Percentiles rank a stretch among this genome's conserved stretches.
phyloP scores from a whole-genome alignment of 768 basidiomycete genomes.

The Suillus bovinus region DNA sequence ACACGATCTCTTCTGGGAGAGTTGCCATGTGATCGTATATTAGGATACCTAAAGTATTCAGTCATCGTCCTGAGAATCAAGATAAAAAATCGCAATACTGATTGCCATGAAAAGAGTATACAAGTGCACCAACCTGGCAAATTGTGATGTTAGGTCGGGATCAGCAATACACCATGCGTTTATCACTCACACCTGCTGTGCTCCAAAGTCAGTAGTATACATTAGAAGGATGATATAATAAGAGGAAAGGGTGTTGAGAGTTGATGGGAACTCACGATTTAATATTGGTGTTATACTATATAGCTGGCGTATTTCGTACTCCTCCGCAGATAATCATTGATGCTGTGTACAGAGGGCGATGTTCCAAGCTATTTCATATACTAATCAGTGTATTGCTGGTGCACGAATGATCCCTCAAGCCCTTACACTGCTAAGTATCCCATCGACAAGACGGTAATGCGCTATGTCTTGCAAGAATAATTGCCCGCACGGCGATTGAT shows the following conservation, averaged over 20 bases:
- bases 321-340: no score
- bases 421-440: no score
- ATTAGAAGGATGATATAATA: neutral
- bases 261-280: neutral
- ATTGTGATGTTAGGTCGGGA: neutral
- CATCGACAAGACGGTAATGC: no score
- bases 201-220: neutral
- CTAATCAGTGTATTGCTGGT: no score
- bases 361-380: no score
- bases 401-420: no score
- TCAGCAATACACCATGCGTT: neutral
- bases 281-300: neutral
- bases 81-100: neutral
- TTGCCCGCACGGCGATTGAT: no score
- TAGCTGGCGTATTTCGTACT: no score
- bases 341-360: no score
- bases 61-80: no score
- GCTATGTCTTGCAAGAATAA: no score
- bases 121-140: neutral
- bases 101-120: conserved; percentile 1
- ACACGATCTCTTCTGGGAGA: conserved; percentile 37
- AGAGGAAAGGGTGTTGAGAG: neutral
- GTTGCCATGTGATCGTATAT: conserved; percentile 34
- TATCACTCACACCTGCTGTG: neutral
- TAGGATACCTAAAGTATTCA: conserved; percentile 31